These are phyloP conservation scores for Trichoderma brevicompactum DNA, from an alignment of 2,329 filamentous ascomycete genomes.

Conservation along the genomic window DNA sequence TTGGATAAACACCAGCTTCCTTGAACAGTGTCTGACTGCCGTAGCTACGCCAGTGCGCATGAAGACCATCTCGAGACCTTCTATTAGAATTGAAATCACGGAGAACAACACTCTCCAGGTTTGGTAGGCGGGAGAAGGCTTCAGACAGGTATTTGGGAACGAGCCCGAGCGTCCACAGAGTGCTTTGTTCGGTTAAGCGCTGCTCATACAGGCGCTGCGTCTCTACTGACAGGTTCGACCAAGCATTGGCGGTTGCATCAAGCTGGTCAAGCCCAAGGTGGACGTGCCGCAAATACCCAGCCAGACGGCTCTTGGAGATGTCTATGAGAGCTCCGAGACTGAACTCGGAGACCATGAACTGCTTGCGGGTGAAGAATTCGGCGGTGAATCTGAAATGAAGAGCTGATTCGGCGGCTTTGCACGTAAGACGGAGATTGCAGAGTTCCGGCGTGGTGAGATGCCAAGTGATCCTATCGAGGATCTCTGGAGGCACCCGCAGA, in stretches of 20 bases:
- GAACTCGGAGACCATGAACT: constrained; percentile 65
- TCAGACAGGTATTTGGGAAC: constrained; percentile 59
- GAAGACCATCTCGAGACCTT: constrained; percentile 54
- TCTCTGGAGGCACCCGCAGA: constrained; percentile 58
- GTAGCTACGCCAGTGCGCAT: constrained; percentile 58
- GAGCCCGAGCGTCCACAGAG: constrained; percentile 49
- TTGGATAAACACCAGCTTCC: constrained; percentile 40
- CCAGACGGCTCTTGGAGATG: constrained; percentile 55
- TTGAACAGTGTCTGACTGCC: constrained; percentile 48
- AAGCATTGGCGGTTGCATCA: background rate
- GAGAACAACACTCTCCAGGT: constrained; percentile 61
- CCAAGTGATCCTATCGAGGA: constrained; percentile 59
- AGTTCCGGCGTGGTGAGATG: constrained; percentile 61
- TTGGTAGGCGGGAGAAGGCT: constrained; percentile 59
- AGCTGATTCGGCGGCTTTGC: constrained; percentile 57
- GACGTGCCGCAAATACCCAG: constrained; percentile 45
- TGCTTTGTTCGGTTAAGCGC: constrained; percentile 34
- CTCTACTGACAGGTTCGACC: background rate
- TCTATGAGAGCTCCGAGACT: constrained; percentile 60
- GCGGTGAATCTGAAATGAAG: constrained; percentile 60
- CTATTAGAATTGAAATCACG: constrained; percentile 60
- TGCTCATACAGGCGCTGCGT: constrained; percentile 31
- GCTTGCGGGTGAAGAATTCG: constrained; percentile 68
- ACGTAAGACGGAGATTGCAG: constrained; percentile 57
- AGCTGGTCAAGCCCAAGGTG: constrained; percentile 38